Percentiles rank a stretch among this genome's conserved stretches.
Conservation (phyloP, 352 stramenopile genomes). For the Globisporangium nodosum region DNA sequence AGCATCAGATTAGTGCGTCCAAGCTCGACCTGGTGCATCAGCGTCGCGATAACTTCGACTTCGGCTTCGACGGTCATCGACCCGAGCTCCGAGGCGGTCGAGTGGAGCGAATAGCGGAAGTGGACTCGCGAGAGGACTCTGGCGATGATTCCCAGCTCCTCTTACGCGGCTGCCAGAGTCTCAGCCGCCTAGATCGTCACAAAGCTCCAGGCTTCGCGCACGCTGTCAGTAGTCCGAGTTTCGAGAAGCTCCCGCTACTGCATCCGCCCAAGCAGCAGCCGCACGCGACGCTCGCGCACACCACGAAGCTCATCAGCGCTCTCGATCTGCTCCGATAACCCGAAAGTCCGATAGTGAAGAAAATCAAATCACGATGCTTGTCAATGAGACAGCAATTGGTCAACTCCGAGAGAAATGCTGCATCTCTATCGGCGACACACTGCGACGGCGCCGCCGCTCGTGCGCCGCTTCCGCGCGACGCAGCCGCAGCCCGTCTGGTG, state of each 20-base stretch:
- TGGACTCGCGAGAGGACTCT: neutral
- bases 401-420: neutral
- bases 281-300: slow-evolving; percentile 26
- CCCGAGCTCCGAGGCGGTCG: neutral
- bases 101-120: neutral
- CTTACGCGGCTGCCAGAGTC: slow-evolving; percentile 5
- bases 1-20: neutral
- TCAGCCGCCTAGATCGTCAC: slow-evolving; percentile 4
- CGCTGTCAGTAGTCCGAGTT: neutral
- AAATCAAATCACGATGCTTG: neutral
- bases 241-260: slow-evolving; percentile 3
- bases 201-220: slow-evolving; percentile 1
- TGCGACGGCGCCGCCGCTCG: neutral
- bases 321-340: slow-evolving; percentile 18
- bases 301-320: slow-evolving; percentile 38
- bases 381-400: neutral
- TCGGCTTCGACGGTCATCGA: neutral
- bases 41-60: neutral
- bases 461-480: slow-evolving; percentile 48
- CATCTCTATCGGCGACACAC: neutral
- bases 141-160: neutral
- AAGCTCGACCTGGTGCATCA: neutral
- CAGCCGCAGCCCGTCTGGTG: slow-evolving; percentile 44
- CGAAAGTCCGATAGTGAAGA: neutral
- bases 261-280: slow-evolving; percentile 4